Percentiles rank a stretch among this genome's conserved stretches.
phyloP scores from a whole-genome alignment of 805 yeast species.

The Wickerhamomyces silvicola region DNA sequence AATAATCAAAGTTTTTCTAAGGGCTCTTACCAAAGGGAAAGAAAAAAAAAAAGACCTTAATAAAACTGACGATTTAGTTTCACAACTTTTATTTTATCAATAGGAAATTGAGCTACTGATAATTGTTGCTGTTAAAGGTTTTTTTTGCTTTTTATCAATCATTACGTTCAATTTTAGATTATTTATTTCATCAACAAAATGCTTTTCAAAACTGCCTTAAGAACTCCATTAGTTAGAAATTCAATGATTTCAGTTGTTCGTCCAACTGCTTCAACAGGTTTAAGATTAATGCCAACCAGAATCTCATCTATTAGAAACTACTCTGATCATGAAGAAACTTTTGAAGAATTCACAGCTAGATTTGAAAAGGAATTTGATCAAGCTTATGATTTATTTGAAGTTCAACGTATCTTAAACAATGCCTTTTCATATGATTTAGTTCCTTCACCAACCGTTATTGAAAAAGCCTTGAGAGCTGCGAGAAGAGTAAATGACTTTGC shows the following conservation, averaged over 20 bases:
- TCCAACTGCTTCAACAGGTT: constrained; percentile 6
- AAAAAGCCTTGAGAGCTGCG: constrained; percentile 93
- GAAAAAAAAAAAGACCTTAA: constrained; percentile 5
- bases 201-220: no score
- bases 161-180: no score
- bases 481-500: constrained; percentile 99
- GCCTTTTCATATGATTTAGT: constrained; percentile 98
- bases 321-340: constrained; percentile 86
- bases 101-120: no score
- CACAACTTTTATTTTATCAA: no score
- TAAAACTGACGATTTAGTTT: constrained; percentile 11
- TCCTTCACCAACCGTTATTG: constrained; percentile 94
- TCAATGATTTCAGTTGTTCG: constrained; percentile 11
- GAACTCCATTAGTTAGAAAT: constrained; percentile 12
- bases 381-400: constrained; percentile 83
- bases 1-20: constrained; percentile 2
- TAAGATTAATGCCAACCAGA: constrained; percentile 11
- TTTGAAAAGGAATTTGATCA: constrained; percentile 95
- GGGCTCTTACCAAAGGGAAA: background rate
- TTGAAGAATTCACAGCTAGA: constrained; percentile 86
- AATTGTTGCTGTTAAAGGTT: no score
- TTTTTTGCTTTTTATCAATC: no score
- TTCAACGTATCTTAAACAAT: constrained; percentile 92
- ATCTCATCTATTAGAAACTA: constrained; percentile 50
- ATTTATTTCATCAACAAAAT: no score